A percentile compares a stretch with the other conserved stretches of the same genome.
Evolutionary conservation across 2,329 filamentous ascomycete species (phyloP).

Genomic region (Fusarium pseudonygamai): DNA sequence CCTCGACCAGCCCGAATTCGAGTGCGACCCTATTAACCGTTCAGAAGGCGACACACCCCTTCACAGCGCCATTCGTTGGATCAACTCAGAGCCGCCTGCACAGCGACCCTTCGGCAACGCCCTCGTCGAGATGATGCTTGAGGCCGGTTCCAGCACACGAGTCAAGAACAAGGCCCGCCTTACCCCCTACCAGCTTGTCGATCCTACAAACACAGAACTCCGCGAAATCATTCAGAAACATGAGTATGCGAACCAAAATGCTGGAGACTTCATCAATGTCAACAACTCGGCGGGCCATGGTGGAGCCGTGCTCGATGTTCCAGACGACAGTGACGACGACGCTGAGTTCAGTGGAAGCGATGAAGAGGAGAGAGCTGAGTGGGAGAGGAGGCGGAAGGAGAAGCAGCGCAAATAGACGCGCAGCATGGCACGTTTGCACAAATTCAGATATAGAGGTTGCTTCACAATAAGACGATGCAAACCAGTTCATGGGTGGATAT

Average conservation of each 20-base stretch:
- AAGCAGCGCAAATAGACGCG: conserved; percentile 42
- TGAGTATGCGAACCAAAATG: conserved; percentile 70
- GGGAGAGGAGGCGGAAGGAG: conserved; percentile 62
- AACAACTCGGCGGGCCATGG: conserved; percentile 34
- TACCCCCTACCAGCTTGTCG: conserved; percentile 76
- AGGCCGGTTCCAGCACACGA: conserved; percentile 73
- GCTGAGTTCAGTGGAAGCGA: conserved; percentile 72
- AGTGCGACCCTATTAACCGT: conserved; percentile 81
- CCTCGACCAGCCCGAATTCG: conserved; percentile 84
- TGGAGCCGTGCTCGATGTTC: conserved; percentile 27
- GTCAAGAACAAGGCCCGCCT: conserved; percentile 76
- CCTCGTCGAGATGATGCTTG: conserved; percentile 82
- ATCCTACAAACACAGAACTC: conserved; percentile 73
- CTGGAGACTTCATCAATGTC: conserved; percentile 64
- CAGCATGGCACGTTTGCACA: conserved; percentile 8
- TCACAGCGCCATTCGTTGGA: conserved; percentile 80
- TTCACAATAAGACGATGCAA: conserved; percentile 15
- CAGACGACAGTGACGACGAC: conserved; percentile 59
- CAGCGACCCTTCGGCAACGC: conserved; percentile 72
- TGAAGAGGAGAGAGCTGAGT: conserved; percentile 70
- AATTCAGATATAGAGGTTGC: conserved; percentile 25
- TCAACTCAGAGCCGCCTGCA: conserved; percentile 72
- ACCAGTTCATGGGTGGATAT: conserved; percentile 24
- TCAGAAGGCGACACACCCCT: conserved; percentile 80
- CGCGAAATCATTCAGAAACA: conserved; percentile 73